Evolutionary conservation across 2,329 filamentous ascomycete genomes (phyloP).

Genomic region (Neodidymelliopsis sp.): DNA sequence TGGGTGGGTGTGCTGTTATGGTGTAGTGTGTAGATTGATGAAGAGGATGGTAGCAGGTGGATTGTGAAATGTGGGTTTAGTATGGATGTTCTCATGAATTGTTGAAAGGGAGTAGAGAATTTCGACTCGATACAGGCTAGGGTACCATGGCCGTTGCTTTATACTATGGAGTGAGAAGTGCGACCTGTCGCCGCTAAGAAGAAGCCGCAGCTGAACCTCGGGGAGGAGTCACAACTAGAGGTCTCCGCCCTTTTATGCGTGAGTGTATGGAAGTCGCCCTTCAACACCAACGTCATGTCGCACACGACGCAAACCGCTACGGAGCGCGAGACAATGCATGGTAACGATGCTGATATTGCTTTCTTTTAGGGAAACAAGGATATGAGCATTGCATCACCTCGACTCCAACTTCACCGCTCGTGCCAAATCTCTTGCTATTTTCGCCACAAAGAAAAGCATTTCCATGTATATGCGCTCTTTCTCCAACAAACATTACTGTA

Average conservation of each 20-base stretch:
- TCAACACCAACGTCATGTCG: neutral
- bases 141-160: neutral
- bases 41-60: too few relatives aligned
- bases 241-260: constrained; percentile 16
- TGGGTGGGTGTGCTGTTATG: neutral
- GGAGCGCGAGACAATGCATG: too few relatives aligned
- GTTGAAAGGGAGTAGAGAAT: too few relatives aligned
- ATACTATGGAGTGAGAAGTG: too few relatives aligned
- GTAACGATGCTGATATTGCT: too few relatives aligned
- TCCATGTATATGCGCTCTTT: constrained; percentile 17
- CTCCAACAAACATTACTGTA: constrained; percentile 25
- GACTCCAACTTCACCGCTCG: constrained; percentile 4
- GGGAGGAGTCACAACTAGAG: constrained; percentile 10
- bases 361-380: neutral
- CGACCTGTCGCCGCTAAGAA: neutral
- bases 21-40: too few relatives aligned
- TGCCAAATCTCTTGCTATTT: constrained; percentile 4
- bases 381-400: constrained; percentile 1
- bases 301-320: too few relatives aligned
- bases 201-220: constrained; percentile 1
- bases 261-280: constrained; percentile 2
- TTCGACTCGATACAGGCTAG: neutral
- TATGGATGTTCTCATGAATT: too few relatives aligned
- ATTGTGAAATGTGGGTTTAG: too few relatives aligned
- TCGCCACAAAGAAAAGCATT: constrained; percentile 1